phyloP scores from a whole-genome alignment of 2,329 filamentous ascomycete genomes.

The Coniochaeta ligniaria region DNA sequence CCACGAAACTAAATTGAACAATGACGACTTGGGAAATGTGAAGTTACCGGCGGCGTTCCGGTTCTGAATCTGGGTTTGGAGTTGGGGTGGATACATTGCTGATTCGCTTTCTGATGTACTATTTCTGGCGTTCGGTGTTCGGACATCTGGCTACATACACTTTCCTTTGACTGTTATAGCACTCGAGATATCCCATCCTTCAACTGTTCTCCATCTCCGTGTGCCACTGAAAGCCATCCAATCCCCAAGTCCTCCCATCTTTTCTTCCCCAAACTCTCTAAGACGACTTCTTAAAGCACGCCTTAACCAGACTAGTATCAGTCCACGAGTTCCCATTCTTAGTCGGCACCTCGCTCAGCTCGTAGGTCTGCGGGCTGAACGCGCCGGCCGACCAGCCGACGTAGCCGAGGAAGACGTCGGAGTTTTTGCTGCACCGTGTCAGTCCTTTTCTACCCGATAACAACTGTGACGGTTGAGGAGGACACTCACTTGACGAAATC shows the following conservation, averaged over 20 bases:
- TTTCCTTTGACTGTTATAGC: too few species aligned
- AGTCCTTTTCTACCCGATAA: background rate
- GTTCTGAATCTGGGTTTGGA: background rate
- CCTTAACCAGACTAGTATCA: constrained; percentile 12
- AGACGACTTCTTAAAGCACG: constrained; percentile 9
- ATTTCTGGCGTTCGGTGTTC: too few species aligned
- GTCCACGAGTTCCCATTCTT: constrained; percentile 16
- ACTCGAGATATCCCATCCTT: background rate
- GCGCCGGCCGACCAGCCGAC: constrained; percentile 20
- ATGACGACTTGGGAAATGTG: too few species aligned
- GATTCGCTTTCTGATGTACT: too few species aligned
- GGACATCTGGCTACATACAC: too few species aligned
- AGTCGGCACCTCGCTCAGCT: constrained; percentile 19
- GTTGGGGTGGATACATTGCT: too few species aligned
- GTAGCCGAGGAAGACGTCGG: constrained; percentile 19
- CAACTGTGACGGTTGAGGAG: background rate
- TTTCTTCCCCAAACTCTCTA: background rate
- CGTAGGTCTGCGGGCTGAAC: constrained; percentile 16
- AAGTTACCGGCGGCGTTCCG: background rate
- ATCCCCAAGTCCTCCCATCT: background rate
- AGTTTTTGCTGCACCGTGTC: constrained; percentile 16
- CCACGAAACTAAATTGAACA: too few species aligned
- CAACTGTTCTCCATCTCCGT: too few species aligned
- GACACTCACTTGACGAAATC: constrained; percentile 18
- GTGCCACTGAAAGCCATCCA: too few species aligned